Base-by-base conservation (phyloP, 1,284 basidiomycete species). In the Anthracocystis panici-leucophaei region DNA sequence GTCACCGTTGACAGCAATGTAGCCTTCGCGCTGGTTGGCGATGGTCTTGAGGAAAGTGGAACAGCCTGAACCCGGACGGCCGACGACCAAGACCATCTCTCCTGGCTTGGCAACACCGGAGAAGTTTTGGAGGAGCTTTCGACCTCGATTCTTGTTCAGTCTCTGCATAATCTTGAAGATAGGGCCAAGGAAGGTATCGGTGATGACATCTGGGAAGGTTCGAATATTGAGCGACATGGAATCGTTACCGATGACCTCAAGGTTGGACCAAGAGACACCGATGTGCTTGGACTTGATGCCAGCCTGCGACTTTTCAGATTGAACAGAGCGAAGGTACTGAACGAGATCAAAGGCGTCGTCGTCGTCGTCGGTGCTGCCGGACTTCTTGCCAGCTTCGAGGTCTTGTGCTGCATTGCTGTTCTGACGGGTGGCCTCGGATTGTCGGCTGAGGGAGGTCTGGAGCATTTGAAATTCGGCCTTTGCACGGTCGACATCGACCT, bases 251-350 rank as follows among this genome's bases (percentile, higher is more conserved):
- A 79, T 31, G 20, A 80, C 78, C 27, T 64, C 64, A 35, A 81
- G 54, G 41, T 80, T 61, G n/a, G 63, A 41, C 77, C 77, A 81
- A 18, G 66, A 77, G 54, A 78, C 78, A 41, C 79, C 79, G 27
- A 81, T 44, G 46, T 50, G 61, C 62, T 81, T 81, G 11, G 67
- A 56, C 51, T 77, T 78, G 61, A 78, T 63, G 29, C 78, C 78
- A 7, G 66, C 72, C 11, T 68, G 50, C 2, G 90, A 88, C 89
- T 62, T 91, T 66, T 88, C 87, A 45, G 92, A 89, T 79, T 91
- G 91, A 67, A 91, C 54, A 29, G 52, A 73, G 10, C 89, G 88
- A 18, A 96, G 88, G 79, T 92, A 94, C 57, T 91, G 91, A 33
- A 90, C 89, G 9, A 95, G 88, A 84, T 93, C 89, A 79, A 93